Base-by-base conservation (phyloP, 1,139 yeast species). In the Sugiyamaella sp. region DNA sequence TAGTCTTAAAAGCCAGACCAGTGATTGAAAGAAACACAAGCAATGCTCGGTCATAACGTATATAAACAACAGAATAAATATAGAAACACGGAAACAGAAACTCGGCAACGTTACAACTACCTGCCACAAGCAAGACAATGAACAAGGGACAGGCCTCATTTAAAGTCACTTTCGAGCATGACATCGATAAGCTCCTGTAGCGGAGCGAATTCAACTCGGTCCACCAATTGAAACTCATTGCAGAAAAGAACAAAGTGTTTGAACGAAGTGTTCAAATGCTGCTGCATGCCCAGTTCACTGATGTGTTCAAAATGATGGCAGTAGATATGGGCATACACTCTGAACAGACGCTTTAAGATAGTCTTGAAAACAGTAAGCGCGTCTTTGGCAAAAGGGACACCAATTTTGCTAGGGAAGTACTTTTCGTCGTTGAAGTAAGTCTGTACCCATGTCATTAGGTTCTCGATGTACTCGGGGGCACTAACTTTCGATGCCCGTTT, bases 301-400 rank as follows among this genome's bases (percentile, higher is more conserved):
- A 93, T 87, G 69, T 91, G 97, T 69, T 90, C 96, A 72, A 93
- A 93, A 70, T 93, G 99, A 67, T 93, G 98, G 67, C 99, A 93
- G 71, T 93, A 93, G 44, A 93, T 89, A 72, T 93, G 99, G 2
- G 99, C 98, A 68, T 95, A 95, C n/a, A 93, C 90, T 68, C 99
- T 80, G 70, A 91, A 93, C 56, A 93, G 75, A 60, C 99, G 80
- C 71, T 91, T 90, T 75, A 91, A 82, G 47, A 93, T 89, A 19
- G 95, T 91, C 66, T 84, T 86, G 50, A 89, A 89, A 59, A 89
- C 79, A 16, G 85, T 81, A 14, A 82, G 79, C 49, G 80, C 76
- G 46, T 66, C 65, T 44, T 66, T 64, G 35, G 74, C 67, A 70
- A 89, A 89, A 2, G 95, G 93, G 10, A 89, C 95, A 4, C 96